Evolutionary conservation across 768 basidiomycete genomes (phyloP), one percentile per base, ranked within the genome.

Genomic region (Mycena albidolilacea): DNA sequence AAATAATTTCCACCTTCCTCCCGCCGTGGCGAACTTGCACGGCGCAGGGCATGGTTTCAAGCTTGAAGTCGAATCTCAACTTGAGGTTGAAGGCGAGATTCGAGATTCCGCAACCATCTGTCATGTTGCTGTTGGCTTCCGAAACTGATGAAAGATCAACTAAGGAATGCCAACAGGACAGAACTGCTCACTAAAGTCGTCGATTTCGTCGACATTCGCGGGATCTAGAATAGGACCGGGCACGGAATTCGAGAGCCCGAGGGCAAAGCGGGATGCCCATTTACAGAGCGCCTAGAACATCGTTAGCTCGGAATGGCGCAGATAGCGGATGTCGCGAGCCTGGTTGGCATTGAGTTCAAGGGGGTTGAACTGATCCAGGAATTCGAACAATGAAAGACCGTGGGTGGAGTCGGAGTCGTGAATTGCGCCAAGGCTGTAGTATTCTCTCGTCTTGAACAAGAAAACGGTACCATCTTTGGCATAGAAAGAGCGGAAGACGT

Each of bases 211-310:
- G 8, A 91, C 86, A 35, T 88, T 77, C 3, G 77, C 67, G 1
- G 77, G 69, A 0, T 80, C 71, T 4, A 93, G 69, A 8, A 81
- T 73, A 4, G 88, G 79, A 0, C 90, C 91, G 7, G 92, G 92
- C 5, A 89, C 82, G 1, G 92, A 92, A 62, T 87, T 92, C 0
- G 92, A 93, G 7, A 92, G 78, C 0, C 89, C 90, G 10, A 93
- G 84, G 0, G 88, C 85, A 72, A 89, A 90, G 0, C 92, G 86
- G n/a, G 91, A 85, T 14, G 87, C 83, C 88, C 89, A 93, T 79
- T 93, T 93, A 1, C 88, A 83, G 81, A 92, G 87, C 12, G 85
- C 83, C 92, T 93, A 64, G 12, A 54, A 67, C 38, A 52, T 61
- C 39, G 62, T 46, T 11, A 41, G 54, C 15, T 54, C 39, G 41